phyloP scores from a whole-genome alignment of 495 filamentous ascomycete species.

The Cetradonia linearis region DNA sequence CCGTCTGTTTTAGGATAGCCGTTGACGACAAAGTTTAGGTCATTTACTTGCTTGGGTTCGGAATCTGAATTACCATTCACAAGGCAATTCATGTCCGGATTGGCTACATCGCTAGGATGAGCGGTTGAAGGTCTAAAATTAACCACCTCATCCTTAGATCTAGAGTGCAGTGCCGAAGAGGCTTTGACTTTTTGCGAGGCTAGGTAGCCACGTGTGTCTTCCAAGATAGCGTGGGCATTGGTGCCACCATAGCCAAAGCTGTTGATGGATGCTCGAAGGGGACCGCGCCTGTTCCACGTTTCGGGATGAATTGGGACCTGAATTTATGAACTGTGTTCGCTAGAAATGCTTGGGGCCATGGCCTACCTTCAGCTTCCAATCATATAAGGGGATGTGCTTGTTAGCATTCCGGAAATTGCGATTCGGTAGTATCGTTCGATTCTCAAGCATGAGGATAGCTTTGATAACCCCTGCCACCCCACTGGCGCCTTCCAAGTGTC shows the following conservation, averaged over 20 bases:
- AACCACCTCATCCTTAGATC: no score
- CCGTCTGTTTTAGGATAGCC: background rate
- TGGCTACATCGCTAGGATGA: no score
- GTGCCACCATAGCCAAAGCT: slow-evolving; percentile 51
- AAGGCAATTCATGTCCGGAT: no score
- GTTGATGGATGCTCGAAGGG: slow-evolving; percentile 45
- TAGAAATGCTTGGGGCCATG: slow-evolving; percentile 28
- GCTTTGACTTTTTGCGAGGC: background rate
- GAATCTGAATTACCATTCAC: no score
- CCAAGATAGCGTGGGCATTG: slow-evolving; percentile 46
- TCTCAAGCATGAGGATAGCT: slow-evolving; percentile 33
- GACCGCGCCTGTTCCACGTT: background rate
- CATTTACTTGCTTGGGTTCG: no score
- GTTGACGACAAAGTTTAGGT: background rate
- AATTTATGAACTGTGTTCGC: slow-evolving; percentile 28
- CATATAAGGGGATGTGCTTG: slow-evolving; percentile 26
- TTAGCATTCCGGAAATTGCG: slow-evolving; percentile 37
- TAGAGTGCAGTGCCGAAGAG: no score
- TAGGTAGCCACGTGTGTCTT: slow-evolving; percentile 25
- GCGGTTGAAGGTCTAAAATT: no score
- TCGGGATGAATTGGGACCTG: slow-evolving; percentile 11
- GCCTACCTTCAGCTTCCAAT: slow-evolving; percentile 29
- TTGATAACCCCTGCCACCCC: slow-evolving; percentile 42
- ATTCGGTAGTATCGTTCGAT: slow-evolving; percentile 35
- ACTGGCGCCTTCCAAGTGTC: slow-evolving; percentile 33